Evolutionary conservation across 805 yeast genomes (phyloP).

Genomic region (Schizosaccharomyces lindneri): DNA sequence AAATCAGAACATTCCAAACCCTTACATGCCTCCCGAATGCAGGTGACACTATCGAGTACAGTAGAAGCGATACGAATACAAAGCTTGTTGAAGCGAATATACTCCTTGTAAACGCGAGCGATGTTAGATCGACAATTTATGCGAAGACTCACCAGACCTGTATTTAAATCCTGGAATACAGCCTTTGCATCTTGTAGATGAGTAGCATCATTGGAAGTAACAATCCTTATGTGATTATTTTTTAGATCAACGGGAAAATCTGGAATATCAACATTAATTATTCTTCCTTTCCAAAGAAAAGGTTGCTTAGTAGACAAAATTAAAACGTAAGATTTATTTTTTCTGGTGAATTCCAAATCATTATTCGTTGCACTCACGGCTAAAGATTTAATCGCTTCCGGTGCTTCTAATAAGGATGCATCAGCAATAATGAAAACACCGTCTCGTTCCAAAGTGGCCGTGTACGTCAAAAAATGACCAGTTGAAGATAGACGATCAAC

Average conservation of each 20-base stretch:
- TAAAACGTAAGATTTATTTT: conserved; percentile 6
- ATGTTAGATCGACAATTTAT: conserved; percentile 47
- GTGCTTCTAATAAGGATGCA: conserved; percentile 14
- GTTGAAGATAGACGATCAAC: conserved; percentile 34
- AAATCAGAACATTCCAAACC: conserved; percentile 49
- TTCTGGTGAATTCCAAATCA: conserved; percentile 2
- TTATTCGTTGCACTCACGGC: conserved; percentile 4
- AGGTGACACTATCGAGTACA: conserved; percentile 34
- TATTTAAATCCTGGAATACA: conserved; percentile 33
- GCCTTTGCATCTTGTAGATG: conserved; percentile 31
- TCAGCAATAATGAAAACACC: conserved; percentile 70
- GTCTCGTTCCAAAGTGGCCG: conserved; percentile 42
- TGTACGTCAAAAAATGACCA: conserved; percentile 53
- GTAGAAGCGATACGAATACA: conserved; percentile 44
- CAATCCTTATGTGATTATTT: conserved; percentile 40
- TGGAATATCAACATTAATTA: conserved; percentile 24
- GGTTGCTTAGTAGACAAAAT: conserved; percentile 53
- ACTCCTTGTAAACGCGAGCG: conserved; percentile 46
- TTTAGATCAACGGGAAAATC: conserved; percentile 24
- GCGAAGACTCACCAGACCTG: conserved; percentile 20
- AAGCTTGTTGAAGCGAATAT: conserved; percentile 36
- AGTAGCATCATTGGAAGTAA: conserved; percentile 43
- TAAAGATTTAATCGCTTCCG: conserved; percentile 6
- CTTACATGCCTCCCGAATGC: conserved; percentile 25
- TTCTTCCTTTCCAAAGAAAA: conserved; percentile 71